Evolutionary conservation across 352 stramenopile species (phyloP).

Genomic region (Phytophthora pinifolia): DNA sequence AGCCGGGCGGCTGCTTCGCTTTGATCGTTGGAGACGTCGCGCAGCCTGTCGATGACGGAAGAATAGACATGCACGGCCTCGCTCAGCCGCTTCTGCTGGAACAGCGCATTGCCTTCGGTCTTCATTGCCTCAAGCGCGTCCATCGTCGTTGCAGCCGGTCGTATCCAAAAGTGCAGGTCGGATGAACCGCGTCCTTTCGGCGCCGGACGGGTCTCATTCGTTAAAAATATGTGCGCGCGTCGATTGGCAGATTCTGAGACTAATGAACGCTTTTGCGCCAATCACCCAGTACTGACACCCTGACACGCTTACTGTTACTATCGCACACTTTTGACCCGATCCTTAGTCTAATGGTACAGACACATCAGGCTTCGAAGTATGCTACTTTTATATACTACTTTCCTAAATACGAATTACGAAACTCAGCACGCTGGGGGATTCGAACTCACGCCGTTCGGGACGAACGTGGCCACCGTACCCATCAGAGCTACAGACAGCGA

Average conservation of each 20-base stretch:
- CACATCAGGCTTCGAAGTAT: constrained; percentile 90
- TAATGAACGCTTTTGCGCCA: constrained; percentile 30
- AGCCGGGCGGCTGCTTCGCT: constrained; percentile 24
- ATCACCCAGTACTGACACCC: constrained; percentile 86
- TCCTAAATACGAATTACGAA: constrained; percentile 19
- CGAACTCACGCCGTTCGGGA: constrained; percentile 50
- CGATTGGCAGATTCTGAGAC: constrained; percentile 89
- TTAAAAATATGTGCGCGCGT: constrained; percentile 52
- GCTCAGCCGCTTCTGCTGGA: constrained; percentile 42
- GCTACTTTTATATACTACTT: constrained; percentile 29
- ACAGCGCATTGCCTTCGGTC: constrained; percentile 55
- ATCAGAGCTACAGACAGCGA: constrained; percentile 25
- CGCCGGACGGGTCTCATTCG: constrained; percentile 4
- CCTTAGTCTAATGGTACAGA: constrained; percentile 91
- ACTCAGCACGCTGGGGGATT: constrained; percentile 37
- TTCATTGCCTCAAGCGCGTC: constrained; percentile 49
- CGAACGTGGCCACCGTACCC: not conserved
- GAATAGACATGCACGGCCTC: constrained; percentile 59
- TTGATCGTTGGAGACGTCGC: not conserved
- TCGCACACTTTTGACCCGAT: constrained; percentile 89
- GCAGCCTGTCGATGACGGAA: constrained; percentile 29
- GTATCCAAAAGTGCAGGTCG: constrained; percentile 1
- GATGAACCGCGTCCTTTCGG: constrained; percentile 20
- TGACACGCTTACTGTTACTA: constrained; percentile 57
- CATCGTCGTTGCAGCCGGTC: constrained; percentile 9